Evolutionary conservation across 2,329 filamentous ascomycete genomes (phyloP).

Genomic region (Trichoderma atroviride): DNA sequence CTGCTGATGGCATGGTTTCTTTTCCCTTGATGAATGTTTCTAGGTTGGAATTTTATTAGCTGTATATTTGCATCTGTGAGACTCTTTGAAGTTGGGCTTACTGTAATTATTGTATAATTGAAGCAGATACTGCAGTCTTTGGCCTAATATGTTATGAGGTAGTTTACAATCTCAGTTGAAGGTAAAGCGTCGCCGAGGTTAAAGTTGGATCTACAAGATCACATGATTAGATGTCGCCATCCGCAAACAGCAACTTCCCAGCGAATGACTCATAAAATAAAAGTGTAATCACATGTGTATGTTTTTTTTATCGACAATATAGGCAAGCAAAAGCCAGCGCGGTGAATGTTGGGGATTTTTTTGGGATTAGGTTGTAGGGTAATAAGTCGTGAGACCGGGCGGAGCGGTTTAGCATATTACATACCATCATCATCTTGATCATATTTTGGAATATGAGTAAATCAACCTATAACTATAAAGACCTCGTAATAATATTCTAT

Average conservation of each 20-base stretch:
- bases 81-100: not conserved
- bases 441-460: not conserved
- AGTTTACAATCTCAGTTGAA: not conserved
- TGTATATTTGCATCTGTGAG: not conserved
- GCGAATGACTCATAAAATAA: not conserved
- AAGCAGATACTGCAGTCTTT: not conserved
- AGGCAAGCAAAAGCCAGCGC: not conserved
- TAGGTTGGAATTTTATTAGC: too few species aligned
- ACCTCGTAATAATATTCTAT: not conserved
- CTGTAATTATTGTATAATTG: not conserved
- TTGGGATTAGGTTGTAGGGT: not conserved
- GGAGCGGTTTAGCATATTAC: not conserved
- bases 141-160: not conserved
- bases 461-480: not conserved
- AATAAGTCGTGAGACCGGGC: not conserved
- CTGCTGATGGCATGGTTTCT: slow-evolving; percentile 33
- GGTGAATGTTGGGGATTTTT: not conserved
- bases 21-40: not conserved
- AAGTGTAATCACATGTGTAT: not conserved
- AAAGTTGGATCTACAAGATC: slow-evolving; percentile 8
- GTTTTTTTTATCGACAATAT: too few species aligned
- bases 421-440: not conserved
- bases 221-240: slow-evolving; percentile 24
- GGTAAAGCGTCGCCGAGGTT: slow-evolving; percentile 1
- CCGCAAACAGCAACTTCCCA: not conserved